Conservation (phyloP, 2,329 filamentous ascomycete species). For the Lachnellula subtilissima region DNA sequence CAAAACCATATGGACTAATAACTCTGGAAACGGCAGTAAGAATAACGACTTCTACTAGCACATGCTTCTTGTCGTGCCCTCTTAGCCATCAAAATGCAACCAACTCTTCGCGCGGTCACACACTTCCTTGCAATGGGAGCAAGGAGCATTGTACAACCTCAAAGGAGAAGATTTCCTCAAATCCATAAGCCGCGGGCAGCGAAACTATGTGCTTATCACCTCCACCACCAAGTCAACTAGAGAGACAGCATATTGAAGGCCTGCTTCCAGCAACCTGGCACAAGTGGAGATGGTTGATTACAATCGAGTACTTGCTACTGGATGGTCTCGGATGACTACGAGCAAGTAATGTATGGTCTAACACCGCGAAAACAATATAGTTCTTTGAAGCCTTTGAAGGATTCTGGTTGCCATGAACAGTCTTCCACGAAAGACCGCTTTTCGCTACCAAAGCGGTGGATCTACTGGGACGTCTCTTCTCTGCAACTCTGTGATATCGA, state of each 20-base stretch:
- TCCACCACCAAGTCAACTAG: background rate
- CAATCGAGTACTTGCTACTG: background rate
- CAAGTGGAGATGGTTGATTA: background rate
- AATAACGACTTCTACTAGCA: background rate
- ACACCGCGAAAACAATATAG: background rate
- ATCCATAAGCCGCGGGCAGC: background rate
- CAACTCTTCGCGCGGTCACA: background rate
- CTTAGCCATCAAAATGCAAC: background rate
- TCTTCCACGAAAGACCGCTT: no score
- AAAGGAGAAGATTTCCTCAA: background rate
- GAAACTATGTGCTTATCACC: background rate
- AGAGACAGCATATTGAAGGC: background rate
- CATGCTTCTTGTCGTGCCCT: background rate
- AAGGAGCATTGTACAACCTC: background rate
- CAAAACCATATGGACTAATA: background rate
- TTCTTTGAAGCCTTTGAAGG: no score
- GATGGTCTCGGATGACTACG: background rate
- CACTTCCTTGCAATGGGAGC: background rate
- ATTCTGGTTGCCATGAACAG: no score
- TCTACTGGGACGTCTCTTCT: no score
- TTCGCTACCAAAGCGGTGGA: no score
- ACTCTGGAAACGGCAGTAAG: background rate
- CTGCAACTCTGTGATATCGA: no score
- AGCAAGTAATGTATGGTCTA: background rate
- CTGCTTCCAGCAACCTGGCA: background rate